Evolutionary conservation across 2,329 filamentous ascomycete genomes (phyloP).

Genomic region (Claviceps sp.): DNA sequence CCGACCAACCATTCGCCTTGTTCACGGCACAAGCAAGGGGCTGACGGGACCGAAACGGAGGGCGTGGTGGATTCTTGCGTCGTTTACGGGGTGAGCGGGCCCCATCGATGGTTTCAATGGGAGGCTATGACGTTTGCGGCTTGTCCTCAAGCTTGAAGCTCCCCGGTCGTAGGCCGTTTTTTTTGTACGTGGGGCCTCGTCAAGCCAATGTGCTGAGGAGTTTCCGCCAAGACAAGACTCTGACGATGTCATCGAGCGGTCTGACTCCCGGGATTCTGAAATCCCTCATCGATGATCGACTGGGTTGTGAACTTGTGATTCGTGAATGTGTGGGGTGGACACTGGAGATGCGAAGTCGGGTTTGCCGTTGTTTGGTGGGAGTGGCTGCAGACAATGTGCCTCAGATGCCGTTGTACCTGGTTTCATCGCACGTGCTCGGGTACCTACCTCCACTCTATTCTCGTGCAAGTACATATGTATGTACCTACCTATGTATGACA

Average conservation of each 20-base stretch:
- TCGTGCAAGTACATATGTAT: no score
- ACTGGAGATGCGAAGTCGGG: background rate
- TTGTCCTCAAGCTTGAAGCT: background rate
- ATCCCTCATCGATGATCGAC: background rate
- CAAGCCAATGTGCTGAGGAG: background rate
- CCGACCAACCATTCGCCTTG: no score
- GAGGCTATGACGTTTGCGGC: background rate
- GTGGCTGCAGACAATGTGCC: background rate
- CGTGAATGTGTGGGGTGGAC: background rate
- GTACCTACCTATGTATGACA: no score
- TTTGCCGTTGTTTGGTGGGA: background rate
- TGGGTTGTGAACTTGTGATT: background rate
- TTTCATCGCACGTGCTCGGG: no score
- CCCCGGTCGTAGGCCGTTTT: background rate
- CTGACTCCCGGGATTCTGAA: background rate
- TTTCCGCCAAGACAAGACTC: background rate
- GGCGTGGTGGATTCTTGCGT: background rate
- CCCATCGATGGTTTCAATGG: background rate
- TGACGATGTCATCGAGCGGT: background rate
- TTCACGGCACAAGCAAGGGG: background rate
- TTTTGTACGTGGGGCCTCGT: background rate
- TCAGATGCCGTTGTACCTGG: no score
- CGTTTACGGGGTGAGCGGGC: no score
- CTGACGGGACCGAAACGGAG: background rate
- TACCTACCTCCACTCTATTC: no score